A percentile compares a stretch with the other conserved stretches of the same genome.
Evolutionary conservation across 192 early-diverging fungal species (phyloP).

Genomic region (Backusella morwellensis): DNA sequence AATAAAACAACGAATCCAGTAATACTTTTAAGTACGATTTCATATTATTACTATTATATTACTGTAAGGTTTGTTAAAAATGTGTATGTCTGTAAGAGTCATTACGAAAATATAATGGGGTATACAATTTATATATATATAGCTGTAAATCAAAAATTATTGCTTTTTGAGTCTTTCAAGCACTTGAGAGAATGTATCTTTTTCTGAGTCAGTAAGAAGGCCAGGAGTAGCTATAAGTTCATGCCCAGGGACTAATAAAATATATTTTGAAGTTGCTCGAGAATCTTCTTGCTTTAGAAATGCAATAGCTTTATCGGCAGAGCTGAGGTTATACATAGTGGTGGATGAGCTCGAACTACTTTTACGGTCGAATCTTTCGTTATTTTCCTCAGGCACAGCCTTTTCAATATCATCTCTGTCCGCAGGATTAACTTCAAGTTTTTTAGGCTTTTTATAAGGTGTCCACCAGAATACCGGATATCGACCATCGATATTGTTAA

Average conservation of each 20-base stretch:
- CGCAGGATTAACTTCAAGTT: neutral
- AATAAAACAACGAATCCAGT: neutral
- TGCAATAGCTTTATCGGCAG: neutral
- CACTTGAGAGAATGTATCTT: neutral
- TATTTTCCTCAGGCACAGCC: neutral
- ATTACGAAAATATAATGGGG: neutral
- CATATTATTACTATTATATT: neutral
- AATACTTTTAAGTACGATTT: neutral
- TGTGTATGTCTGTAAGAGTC: neutral
- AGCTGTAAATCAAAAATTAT: neutral
- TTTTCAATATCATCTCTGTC: neutral
- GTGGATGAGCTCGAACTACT: neutral
- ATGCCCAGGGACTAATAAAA: neutral
- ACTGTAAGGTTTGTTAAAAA: neutral
- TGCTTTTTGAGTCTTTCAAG: neutral
- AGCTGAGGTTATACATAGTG: neutral
- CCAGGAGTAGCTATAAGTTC: neutral
- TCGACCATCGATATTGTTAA: slow-evolving; percentile 52
- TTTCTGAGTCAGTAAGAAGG: neutral
- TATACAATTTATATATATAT: neutral
- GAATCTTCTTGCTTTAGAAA: neutral
- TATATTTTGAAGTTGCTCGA: neutral
- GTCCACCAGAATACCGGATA: slow-evolving; percentile 59
- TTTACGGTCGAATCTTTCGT: neutral
- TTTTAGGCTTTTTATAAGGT: slow-evolving; percentile 5